Base-by-base conservation (phyloP, 148 eudicot genomes). In the Rhododendron mucronatum region DNA sequence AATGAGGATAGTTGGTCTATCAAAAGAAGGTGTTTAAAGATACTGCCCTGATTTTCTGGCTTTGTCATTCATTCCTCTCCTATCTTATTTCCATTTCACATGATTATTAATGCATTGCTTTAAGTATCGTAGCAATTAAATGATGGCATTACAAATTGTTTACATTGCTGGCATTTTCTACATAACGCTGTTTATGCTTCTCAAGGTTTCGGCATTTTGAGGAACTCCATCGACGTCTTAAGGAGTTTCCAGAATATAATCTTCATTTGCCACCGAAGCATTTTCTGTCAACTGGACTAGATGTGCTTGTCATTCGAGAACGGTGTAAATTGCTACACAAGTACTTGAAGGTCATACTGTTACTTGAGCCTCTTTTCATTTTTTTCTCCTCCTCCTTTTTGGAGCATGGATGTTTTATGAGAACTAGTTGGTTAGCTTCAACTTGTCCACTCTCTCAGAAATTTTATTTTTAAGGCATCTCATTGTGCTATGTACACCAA, bases 221-320 rank as follows among this genome's bases (percentile, higher is more conserved):
- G 92, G 99, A 97, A 92, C 91, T 97, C 83, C 98, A 97, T 90
- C 92, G 95, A 82, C 98, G 98, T 84, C 93, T 97, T 23, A 97
- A 97, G 89, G 98, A 95, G 88, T 95, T 91, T 92, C 89, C 95
- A 33, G 98, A 93, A 87, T 97, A 97, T 87, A 90, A 88, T 90
- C 98, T 97, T 82, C 98, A 93, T 88, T 91, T 97, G 90, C 99
- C 99, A 44, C 99, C 99, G 9, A 97, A 97, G 90, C 98, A 93
- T 91, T 97, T 94, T 91, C 90, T 97, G 47, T 95, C 99, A 67
- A 92, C 96, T 57, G 98, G 99, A 80, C 92, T 97, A 39, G 99
- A 97, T 89, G 91, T 97, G 84, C 90, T 87, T 84, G 98, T 97
- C 89, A 95, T 97, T 87, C 95, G 73, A 89, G 98, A 97, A 87